These are phyloP conservation scores for Plasmodium adleri DNA, from an alignment of 169 alveolate genomes.

Conservation along the genomic window DNA sequence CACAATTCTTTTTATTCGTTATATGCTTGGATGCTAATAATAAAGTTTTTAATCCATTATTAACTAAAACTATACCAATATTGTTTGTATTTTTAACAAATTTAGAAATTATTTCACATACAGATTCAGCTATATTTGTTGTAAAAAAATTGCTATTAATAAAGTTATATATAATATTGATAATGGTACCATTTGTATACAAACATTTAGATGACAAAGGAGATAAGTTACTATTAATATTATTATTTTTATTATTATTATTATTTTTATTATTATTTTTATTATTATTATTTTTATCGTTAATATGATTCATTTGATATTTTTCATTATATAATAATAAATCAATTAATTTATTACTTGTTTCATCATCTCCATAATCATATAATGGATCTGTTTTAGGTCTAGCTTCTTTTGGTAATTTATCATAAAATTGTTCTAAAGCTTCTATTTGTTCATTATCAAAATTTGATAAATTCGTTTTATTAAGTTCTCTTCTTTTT, in stretches of 20 bases:
- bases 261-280: neutral
- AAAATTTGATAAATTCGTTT: conserved; percentile 62
- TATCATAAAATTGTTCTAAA: conserved; percentile 67
- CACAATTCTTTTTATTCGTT: conserved; percentile 53
- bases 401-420: conserved; percentile 28
- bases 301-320: conserved; percentile 11
- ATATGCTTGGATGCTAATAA: conserved; percentile 59
- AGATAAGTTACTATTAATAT: neutral
- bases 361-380: conserved; percentile 74
- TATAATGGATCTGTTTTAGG: conserved; percentile 55
- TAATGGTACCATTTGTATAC: conserved; percentile 67
- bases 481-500: conserved; percentile 70
- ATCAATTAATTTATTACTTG: conserved; percentile 36
- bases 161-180: conserved; percentile 64
- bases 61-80: conserved; percentile 60
- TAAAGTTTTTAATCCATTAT: conserved; percentile 65
- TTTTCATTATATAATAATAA: conserved; percentile 58
- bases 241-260: neutral
- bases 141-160: conserved; percentile 69
- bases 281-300: too few species aligned
- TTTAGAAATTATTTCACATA: conserved; percentile 59
- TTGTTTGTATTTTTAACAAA: conserved; percentile 45
- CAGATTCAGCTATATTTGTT: conserved; percentile 64
- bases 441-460: conserved; percentile 75
- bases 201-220: neutral